Evolutionary conservation across 768 basidiomycete genomes (phyloP), one percentile per base, ranked within the genome.

Genomic region (Crassisporium funariophilum): DNA sequence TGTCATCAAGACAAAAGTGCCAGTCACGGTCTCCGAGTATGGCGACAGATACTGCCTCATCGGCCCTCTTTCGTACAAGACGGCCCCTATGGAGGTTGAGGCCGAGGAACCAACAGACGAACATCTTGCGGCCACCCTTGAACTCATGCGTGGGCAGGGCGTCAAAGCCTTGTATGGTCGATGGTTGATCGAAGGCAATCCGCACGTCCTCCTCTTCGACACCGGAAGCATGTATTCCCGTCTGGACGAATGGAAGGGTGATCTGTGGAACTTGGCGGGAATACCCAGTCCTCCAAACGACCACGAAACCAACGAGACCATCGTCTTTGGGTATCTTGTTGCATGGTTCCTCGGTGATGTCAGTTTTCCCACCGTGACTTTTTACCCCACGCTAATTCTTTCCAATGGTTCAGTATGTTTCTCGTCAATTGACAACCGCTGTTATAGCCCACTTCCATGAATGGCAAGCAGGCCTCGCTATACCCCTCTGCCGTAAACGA

Each of bases 281-380:
- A 99, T 99, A 49, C 97, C 97, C 5, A 90, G 90, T 35, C 97
- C 97, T 13, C 91, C 94, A 1, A 91, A 91, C 58, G 95, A 99
- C 67, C 86, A 89, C 62, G 95, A 99, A 68, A 99, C 97, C 17
- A 99, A 99, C 76, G 95, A 99, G 63, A 88, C 95, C 17, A 94
- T 99, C 65, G 76, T 98, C 44, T 95, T 98, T 70, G 95, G 95
- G 11, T 99, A 99, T 67, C 84, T 99, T 53, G 90, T 95, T 42
- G 94, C 95, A 5, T 99, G 97, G 95, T 98, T 99, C 77, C 78
- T 99, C n/a, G 95, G 95, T 58, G 95, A 99, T 75, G 93, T 92
- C 49, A 53, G 86, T 46, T 10, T 20, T 27, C 46, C 39, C 50
- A 49, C 31, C 31, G 19, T 33, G 29, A 38, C 46, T 19, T 36